phyloP scores from a whole-genome alignment of 2,329 filamentous ascomycete species.

The Trichoderma semiorbis region DNA sequence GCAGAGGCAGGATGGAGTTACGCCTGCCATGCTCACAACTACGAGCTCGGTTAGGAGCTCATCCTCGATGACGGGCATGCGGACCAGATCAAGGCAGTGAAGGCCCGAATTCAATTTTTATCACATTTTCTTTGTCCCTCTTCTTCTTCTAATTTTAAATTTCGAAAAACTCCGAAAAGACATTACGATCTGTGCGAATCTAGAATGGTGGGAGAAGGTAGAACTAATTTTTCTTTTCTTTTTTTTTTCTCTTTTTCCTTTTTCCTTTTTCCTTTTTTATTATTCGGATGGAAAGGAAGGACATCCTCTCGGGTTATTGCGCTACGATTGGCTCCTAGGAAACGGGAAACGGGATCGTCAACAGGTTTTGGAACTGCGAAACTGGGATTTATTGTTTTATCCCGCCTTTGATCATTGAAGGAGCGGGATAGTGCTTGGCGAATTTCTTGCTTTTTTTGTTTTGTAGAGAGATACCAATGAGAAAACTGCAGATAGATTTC shows the following conservation, averaged over 20 bases:
- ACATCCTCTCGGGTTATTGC: neutral
- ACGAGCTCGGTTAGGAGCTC: slow-evolving; percentile 14
- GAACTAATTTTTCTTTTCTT: neutral
- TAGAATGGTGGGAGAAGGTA: neutral
- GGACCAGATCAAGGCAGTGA: slow-evolving; percentile 6
- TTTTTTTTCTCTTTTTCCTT: neutral
- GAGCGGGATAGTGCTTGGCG: neutral
- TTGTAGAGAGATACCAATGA: neutral
- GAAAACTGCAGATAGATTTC: neutral
- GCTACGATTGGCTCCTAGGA: neutral
- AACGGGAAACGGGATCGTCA: neutral
- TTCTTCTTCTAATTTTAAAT: neutral
- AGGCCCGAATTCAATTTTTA: neutral
- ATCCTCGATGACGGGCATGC: slow-evolving; percentile 1
- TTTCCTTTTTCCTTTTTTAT: neutral
- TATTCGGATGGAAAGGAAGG: neutral
- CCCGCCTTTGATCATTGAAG: neutral
- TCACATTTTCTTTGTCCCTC: neutral
- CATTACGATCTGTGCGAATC: neutral
- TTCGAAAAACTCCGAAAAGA: neutral
- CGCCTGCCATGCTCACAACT: slow-evolving; percentile 11
- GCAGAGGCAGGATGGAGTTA: slow-evolving; percentile 10
- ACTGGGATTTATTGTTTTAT: neutral
- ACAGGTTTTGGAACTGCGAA: neutral
- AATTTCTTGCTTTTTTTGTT: neutral